Base-by-base conservation (phyloP, 2,329 filamentous ascomycete species). In the Elsinoe fawcettii region DNA sequence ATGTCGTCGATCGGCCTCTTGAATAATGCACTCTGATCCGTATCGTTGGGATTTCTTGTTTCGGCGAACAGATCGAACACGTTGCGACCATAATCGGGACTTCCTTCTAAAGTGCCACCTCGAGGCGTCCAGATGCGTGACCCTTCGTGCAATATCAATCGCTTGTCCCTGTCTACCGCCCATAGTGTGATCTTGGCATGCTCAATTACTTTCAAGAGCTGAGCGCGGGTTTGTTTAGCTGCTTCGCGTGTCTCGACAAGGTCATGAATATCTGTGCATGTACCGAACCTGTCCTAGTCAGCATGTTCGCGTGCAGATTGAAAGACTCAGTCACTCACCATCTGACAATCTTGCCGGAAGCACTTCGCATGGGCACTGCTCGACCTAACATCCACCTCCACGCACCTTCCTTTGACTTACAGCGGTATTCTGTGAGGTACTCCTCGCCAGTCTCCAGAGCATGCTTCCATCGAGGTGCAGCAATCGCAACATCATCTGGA, bases 371-470 rank as follows among this genome's bases (percentile, higher is more conserved):
- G 0, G 88, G 86, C 12, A 87, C 69, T 1, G 87, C 88, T 43
- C 86, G 78, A 9, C 84, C 87, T 2, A 92, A 74, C 77, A 90
- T 89, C 88, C 88, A 92, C 55, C 86, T 78, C 81, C 83, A 91
- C 57, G 85, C 78, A 0, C 87, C 88, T 30, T 85, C 79, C 51
- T 79, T 80, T 58, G 78, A 82, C 53, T 74, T 78, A 60, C 84
- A 88, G 37, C 88, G 80, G 62, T 90, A 90, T 65, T 92, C 87
- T 0, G 80, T 83, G 37, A 76, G 75, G 63, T 87, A 90, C 11
- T 83, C 80, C 8, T 86, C 80, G 2, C 88, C 88, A 0, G 86
- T 90, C 2, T 69, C 69, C 2, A 90, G 70, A 7, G 79, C 84
- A 61, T 82, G 80, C 14, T 71, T 66, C 87, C 86, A 91, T 56